Evolutionary conservation across 331 rosid species (phyloP).

Genomic region (Pyracantha coccinea): DNA sequence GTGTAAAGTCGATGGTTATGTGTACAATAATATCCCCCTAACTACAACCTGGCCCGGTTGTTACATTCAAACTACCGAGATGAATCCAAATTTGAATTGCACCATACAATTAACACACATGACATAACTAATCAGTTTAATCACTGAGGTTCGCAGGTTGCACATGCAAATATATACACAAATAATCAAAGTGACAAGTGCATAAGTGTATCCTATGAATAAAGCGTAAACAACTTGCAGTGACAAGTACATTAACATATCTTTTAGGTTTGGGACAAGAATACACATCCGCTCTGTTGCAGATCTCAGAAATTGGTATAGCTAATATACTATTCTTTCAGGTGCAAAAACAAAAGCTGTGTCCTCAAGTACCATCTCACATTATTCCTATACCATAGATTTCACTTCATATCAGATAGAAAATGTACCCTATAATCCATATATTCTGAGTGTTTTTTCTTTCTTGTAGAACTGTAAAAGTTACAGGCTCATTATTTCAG

Average conservation of each 20-base stretch:
- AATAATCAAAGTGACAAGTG: neutral
- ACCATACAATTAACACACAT: too few relatives aligned
- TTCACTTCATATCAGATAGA: too few relatives aligned
- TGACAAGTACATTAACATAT: neutral
- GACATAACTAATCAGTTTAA: too few relatives aligned
- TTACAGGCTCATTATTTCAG: too few relatives aligned
- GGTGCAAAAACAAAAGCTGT: neutral
- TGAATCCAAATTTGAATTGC: too few relatives aligned
- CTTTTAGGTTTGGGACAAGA: neutral
- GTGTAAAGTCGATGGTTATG: neutral
- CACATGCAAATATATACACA: neutral
- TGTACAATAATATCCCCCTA: too few relatives aligned
- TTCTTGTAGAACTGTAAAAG: too few relatives aligned
- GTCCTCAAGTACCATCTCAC: neutral
- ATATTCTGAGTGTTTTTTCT: too few relatives aligned
- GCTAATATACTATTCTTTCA: neutral
- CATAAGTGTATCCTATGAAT: neutral
- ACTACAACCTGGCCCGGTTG: too few relatives aligned
- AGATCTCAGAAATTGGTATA: neutral
- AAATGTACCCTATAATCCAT: too few relatives aligned
- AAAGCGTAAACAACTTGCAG: neutral
- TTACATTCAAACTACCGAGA: too few relatives aligned
- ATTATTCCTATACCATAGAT: neutral
- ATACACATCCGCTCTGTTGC: too few relatives aligned
- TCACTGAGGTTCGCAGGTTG: neutral